A percentile compares a stretch with the other conserved stretches of the same genome.
Evolutionary conservation across 129 eudicot genomes (phyloP).

Genomic region (Smallanthus sonchifolius): DNA sequence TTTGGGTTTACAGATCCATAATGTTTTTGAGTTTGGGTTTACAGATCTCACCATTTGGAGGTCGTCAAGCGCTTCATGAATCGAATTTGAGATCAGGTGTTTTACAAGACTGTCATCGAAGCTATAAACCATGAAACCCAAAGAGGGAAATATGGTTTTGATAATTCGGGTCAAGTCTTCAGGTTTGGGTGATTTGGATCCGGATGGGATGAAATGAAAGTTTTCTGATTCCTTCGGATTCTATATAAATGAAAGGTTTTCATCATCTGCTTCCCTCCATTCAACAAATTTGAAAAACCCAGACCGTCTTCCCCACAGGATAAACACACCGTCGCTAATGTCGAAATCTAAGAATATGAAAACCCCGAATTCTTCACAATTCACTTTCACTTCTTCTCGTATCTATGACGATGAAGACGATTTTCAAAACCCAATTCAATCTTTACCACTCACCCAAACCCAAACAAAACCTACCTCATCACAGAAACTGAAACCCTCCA

Average conservation of each 20-base stretch:
- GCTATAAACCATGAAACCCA: slow-evolving; percentile 45
- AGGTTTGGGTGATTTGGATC: slow-evolving; percentile 25
- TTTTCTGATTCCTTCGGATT: not conserved
- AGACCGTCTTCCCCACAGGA: no score
- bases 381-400: slow-evolving; percentile 3
- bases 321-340: no score
- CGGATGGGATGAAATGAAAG: slow-evolving; percentile 58
- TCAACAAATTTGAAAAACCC: slow-evolving; percentile 13
- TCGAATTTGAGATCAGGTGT: slow-evolving; percentile 52
- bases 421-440: slow-evolving; percentile 50
- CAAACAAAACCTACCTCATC: slow-evolving; percentile 30
- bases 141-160: slow-evolving; percentile 48
- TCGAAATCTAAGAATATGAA: slow-evolving; percentile 24
- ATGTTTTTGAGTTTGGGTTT: no score
- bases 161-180: slow-evolving; percentile 32
- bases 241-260: not conserved
- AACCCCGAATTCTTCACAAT: slow-evolving; percentile 19
- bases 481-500: slow-evolving; percentile 31
- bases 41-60: no score
- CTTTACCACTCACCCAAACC: slow-evolving; percentile 34
- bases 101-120: slow-evolving; percentile 39
- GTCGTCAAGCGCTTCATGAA: slow-evolving; percentile 63
- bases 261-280: slow-evolving; percentile 27
- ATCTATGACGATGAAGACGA: slow-evolving; percentile 51
- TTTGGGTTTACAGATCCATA: no score